Conservation (phyloP, 2,329 filamentous ascomycete species). For the Tolypocladium ophioglossoides region DNA sequence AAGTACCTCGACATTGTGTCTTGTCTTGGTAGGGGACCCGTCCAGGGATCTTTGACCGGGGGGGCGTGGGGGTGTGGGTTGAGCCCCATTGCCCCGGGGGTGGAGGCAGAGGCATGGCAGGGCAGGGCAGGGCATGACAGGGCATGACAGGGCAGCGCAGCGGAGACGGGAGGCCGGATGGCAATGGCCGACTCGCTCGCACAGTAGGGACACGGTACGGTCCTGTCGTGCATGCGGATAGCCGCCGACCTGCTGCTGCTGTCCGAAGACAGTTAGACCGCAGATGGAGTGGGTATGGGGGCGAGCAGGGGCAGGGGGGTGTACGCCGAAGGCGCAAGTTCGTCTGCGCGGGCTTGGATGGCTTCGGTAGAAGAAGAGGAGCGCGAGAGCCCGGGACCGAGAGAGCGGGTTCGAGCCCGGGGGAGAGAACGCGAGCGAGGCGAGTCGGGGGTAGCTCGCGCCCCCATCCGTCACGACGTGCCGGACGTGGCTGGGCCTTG, state of each 20-base stretch:
- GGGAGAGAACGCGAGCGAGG: neutral
- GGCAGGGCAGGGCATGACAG: no score
- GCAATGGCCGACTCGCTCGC: neutral
- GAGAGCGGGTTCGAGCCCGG: neutral
- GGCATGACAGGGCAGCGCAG: neutral
- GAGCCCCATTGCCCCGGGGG: neutral
- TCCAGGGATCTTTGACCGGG: neutral
- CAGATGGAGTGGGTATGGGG: constrained; percentile 1
- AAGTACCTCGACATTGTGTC: constrained; percentile 5
- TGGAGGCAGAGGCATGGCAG: neutral
- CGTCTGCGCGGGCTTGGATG: neutral
- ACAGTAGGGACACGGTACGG: neutral
- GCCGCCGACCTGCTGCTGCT: constrained; percentile 17
- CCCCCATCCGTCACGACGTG: neutral
- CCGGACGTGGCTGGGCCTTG: neutral
- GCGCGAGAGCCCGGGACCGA: neutral
- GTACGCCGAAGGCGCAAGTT: no score
- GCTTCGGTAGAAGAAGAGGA: neutral
- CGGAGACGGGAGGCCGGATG: neutral
- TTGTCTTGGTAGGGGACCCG: neutral
- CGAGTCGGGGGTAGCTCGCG: neutral
- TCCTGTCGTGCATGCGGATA: constrained; percentile 21
- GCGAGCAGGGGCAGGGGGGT: neutral
- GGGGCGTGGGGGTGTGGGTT: neutral
- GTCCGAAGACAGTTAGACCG: constrained; percentile 3